These are phyloP conservation scores for Penicillium longicatenatum DNA, from an alignment of 495 filamentous ascomycete species.

Conservation along the genomic window DNA sequence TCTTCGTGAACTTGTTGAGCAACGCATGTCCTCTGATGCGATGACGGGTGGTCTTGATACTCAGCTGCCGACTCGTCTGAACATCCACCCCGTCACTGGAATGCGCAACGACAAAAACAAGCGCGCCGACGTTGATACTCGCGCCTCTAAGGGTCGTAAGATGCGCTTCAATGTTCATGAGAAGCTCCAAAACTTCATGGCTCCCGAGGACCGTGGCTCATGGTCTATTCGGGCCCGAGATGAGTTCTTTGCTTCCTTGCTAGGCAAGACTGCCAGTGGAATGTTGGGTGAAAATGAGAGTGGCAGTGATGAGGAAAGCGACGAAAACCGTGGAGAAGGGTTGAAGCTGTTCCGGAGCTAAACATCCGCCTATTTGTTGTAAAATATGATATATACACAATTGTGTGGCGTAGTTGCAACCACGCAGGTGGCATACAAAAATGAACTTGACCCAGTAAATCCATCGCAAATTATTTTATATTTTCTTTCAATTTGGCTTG, in stretches of 20 bases:
- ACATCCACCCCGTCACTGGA: constrained; percentile 54
- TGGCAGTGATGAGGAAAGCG: constrained; percentile 53
- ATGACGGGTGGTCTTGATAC: constrained; percentile 48
- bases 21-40: constrained; percentile 61
- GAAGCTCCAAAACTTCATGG: constrained; percentile 98
- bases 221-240: constrained; percentile 81
- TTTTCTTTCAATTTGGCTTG: no score
- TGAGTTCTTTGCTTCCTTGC: constrained; percentile 84
- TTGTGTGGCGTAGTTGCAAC: neutral
- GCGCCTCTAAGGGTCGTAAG: constrained; percentile 93
- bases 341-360: constrained; percentile 73
- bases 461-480: neutral
- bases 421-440: neutral
- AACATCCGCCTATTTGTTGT: constrained; percentile 8
- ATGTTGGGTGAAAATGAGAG: constrained; percentile 67
- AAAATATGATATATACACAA: neutral
- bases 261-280: constrained; percentile 71
- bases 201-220: constrained; percentile 73
- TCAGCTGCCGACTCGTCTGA: constrained; percentile 35
- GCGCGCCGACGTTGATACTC: constrained; percentile 78
- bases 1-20: constrained; percentile 88
- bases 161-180: constrained; percentile 92
- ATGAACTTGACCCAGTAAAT: neutral
- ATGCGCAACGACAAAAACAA: constrained; percentile 80
- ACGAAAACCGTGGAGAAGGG: constrained; percentile 60